These are phyloP conservation scores for Russula sp. DNA, from an alignment of 768 basidiomycete species.

Conservation along the genomic window DNA sequence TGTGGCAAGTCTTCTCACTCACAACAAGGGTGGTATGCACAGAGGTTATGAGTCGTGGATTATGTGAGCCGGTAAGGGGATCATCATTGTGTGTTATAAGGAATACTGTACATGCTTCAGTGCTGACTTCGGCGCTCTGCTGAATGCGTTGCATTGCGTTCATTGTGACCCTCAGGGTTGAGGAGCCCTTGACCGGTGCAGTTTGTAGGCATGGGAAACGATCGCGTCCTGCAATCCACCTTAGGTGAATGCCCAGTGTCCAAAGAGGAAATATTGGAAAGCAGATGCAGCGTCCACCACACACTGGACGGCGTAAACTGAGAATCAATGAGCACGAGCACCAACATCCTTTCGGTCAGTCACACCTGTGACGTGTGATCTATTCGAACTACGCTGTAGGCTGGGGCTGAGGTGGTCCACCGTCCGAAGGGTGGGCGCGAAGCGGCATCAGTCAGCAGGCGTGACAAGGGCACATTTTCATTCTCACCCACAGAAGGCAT, in stretches of 20 bases:
- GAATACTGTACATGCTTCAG: conserved; percentile 91
- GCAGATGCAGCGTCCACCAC: conserved; percentile 54
- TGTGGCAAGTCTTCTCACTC: conserved; percentile 23
- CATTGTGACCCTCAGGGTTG: conserved; percentile 50
- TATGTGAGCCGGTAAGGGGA: conserved; percentile 50
- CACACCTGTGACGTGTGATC: too few species aligned
- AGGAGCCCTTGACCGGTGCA: conserved; percentile 49
- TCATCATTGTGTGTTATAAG: conserved; percentile 87
- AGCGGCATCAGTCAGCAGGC: too few species aligned
- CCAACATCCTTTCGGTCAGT: too few species aligned
- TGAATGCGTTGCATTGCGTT: not conserved
- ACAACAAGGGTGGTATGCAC: conserved; percentile 67
- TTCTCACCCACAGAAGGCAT: too few species aligned
- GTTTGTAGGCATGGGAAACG: conserved; percentile 84
- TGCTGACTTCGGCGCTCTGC: conserved; percentile 76
- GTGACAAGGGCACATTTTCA: too few species aligned
- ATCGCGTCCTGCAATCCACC: conserved; percentile 74
- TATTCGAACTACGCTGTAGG: too few species aligned
- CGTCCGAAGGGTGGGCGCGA: too few species aligned
- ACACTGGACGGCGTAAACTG: not conserved
- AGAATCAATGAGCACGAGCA: not conserved
- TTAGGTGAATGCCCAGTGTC: conserved; percentile 75
- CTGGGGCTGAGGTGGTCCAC: too few species aligned
- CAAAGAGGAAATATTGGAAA: conserved; percentile 87
- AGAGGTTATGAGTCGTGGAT: conserved; percentile 54